A percentile compares a stretch with the other conserved stretches of the same genome.
Conservation (phyloP, 441 rosid genomes). For the Corymbia citriodora region DNA sequence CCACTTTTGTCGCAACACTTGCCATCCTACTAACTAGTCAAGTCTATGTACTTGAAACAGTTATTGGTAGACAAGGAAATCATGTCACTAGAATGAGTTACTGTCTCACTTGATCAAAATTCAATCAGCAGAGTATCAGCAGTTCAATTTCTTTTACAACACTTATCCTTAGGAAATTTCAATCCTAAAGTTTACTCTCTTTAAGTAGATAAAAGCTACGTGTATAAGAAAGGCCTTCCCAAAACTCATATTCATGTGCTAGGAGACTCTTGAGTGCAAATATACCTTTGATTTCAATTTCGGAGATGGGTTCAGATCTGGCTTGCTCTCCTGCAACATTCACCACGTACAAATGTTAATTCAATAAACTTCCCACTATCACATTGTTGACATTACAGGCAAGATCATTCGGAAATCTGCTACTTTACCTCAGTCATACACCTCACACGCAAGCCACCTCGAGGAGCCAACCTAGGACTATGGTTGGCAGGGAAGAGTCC, state of each 20-base stretch:
- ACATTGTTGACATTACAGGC: neutral
- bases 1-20: neutral
- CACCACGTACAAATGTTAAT: neutral
- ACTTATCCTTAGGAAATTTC: neutral
- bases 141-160: neutral
- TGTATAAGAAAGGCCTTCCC: neutral
- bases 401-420: neutral
- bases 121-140: neutral
- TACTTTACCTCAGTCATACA: conserved; percentile 41
- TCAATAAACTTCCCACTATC: neutral
- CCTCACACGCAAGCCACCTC: conserved; percentile 18
- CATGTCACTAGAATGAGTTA: neutral
- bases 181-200: neutral
- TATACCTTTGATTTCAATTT: neutral
- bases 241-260: neutral
- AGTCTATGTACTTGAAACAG: neutral
- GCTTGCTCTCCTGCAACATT: neutral
- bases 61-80: neutral
- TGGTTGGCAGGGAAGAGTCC: conserved; percentile 4
- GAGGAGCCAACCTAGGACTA: conserved; percentile 16
- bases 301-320: neutral
- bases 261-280: neutral
- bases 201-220: neutral
- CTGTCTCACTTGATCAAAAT: neutral
- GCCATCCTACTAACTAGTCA: neutral